Evolutionary conservation across 2,329 filamentous ascomycete genomes (phyloP).

Genomic region (Pseudogymnoascus sp.): DNA sequence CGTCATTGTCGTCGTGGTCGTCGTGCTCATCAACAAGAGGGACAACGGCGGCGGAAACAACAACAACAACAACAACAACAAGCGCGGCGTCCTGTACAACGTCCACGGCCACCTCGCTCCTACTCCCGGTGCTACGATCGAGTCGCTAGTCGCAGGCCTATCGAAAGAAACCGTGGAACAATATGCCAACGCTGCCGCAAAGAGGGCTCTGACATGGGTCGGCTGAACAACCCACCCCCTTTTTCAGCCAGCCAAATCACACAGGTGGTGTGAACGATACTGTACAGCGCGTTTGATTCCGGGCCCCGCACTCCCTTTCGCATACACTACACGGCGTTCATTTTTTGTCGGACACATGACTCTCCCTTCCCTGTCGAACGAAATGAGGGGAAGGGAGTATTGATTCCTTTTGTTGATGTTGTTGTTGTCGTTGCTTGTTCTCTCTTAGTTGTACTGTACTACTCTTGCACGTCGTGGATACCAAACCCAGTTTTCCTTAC

Average conservation of each 20-base stretch:
- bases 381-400: no score
- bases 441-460: neutral
- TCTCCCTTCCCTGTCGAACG: neutral
- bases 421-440: neutral
- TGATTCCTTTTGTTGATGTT: neutral
- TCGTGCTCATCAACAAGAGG: conserved; percentile 37
- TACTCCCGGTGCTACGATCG: conserved; percentile 42
- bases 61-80: conserved; percentile 1
- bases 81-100: neutral
- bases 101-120: conserved; percentile 14
- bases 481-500: neutral
- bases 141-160: neutral
- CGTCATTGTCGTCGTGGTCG: conserved; percentile 39
- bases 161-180: neutral
- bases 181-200: neutral
- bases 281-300: conserved; percentile 3
- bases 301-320: neutral
- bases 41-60: conserved; percentile 4
- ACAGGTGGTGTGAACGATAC: neutral
- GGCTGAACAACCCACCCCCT: neutral
- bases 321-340: conserved; percentile 1
- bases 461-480: neutral
- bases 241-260: neutral
- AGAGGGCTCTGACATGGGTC: neutral
- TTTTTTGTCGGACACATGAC: neutral